A percentile compares a stretch with the other conserved stretches of the same genome.
phyloP scores from a whole-genome alignment of 73 alveolate genomes.

The Loxodes magnus region DNA sequence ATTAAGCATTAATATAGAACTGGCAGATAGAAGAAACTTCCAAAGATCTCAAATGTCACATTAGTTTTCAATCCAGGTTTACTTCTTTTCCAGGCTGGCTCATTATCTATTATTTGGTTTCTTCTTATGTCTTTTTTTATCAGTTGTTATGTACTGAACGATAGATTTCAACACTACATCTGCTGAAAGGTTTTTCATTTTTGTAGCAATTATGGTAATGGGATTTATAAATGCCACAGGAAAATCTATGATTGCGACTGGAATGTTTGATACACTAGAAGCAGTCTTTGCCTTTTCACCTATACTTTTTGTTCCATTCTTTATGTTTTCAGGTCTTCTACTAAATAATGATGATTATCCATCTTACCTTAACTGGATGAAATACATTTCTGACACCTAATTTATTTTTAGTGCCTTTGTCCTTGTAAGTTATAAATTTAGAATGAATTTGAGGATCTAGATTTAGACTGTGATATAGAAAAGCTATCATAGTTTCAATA shows the following conservation, averaged over 20 bases:
- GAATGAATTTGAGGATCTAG: conserved; percentile 4
- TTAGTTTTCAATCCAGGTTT: background rate
- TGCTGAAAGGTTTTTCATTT: background rate
- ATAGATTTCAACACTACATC: background rate
- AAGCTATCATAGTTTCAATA: too few species aligned
- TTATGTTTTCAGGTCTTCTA: background rate
- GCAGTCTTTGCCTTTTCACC: background rate
- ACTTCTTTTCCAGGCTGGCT: too few species aligned
- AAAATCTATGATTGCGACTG: background rate
- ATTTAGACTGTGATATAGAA: too few species aligned
- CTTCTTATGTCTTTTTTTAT: background rate
- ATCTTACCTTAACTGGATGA: conserved; percentile 1
- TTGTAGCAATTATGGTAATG: background rate
- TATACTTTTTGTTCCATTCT: background rate
- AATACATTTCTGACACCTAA: background rate
- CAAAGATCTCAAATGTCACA: background rate
- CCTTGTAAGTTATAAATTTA: too few species aligned
- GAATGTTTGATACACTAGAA: background rate
- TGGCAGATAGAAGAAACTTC: background rate
- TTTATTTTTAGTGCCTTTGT: background rate
- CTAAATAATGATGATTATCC: background rate
- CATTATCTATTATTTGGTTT: background rate
- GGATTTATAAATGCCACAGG: background rate
- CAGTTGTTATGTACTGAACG: background rate
- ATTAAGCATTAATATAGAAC: background rate